Conservation (phyloP, 1,284 basidiomycete genomes). For the Leccinum insigne region DNA sequence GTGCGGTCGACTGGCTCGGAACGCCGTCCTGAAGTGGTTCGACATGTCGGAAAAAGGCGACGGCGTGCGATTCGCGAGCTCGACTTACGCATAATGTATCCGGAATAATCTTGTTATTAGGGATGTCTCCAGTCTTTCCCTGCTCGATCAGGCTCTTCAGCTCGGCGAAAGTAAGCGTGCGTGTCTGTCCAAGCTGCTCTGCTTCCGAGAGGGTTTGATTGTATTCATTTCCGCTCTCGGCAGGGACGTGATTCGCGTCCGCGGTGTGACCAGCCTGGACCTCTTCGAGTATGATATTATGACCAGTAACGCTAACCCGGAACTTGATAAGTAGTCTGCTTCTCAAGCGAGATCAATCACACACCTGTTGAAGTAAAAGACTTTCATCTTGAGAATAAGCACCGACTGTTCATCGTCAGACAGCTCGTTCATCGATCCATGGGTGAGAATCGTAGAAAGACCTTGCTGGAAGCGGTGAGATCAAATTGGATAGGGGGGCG, state of each 20-base stretch:
- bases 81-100: conserved; percentile 58
- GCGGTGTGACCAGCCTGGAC: conserved; percentile 14
- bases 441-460: conserved; percentile 52
- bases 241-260: conserved; percentile 9
- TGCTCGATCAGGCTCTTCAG: conserved; percentile 68
- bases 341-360: conserved; percentile 17
- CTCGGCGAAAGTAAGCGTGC: conserved; percentile 61
- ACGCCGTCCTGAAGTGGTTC: conserved; percentile 41
- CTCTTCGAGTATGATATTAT: conserved; percentile 25
- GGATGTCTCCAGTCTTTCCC: conserved; percentile 69
- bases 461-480: conserved; percentile 50
- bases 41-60: conserved; percentile 6
- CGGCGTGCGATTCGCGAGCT: not conserved
- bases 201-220: conserved; percentile 3
- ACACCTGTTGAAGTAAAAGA: conserved; percentile 76
- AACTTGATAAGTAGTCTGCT: conserved; percentile 8
- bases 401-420: conserved; percentile 45
- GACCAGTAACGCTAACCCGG: conserved; percentile 36
- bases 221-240: conserved; percentile 25
- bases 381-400: conserved; percentile 50
- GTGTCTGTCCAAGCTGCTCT: conserved; percentile 35
- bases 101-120: conserved; percentile 72
- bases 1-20: conserved; percentile 53
- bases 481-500: not conserved
- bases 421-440: conserved; percentile 36